Evolutionary conservation across 169 alveolate species (phyloP).

Genomic region (Babesia sp.): DNA sequence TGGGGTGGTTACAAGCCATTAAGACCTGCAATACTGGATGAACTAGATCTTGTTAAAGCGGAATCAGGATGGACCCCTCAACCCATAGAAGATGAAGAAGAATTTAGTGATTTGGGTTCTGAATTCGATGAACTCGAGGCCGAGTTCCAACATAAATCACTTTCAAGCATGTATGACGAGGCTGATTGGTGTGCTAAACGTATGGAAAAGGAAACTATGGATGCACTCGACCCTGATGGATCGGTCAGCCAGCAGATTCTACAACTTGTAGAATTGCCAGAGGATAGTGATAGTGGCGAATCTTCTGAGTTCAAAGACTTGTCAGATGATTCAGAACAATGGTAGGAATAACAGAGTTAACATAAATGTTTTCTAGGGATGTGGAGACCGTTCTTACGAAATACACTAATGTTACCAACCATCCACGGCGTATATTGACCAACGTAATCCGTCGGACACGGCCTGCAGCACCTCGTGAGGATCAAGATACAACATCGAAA

Average conservation of each 20-base stretch:
- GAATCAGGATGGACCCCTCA: slow-evolving; percentile 1
- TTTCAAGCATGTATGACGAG: background rate
- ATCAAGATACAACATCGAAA: background rate
- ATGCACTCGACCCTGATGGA: slow-evolving; percentile 44
- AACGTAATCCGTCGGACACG: slow-evolving; percentile 38
- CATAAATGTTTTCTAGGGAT: slow-evolving; percentile 48
- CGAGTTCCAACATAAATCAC: no score
- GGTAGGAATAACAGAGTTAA: slow-evolving; percentile 9
- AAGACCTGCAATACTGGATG: slow-evolving; percentile 1
- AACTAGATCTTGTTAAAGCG: slow-evolving; percentile 10
- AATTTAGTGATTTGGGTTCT: background rate
- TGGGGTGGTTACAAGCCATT: slow-evolving; percentile 71
- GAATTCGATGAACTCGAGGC: background rate
- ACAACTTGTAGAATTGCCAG: slow-evolving; percentile 24
- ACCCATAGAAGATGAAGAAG: slow-evolving; percentile 1
- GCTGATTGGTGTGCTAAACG: background rate
- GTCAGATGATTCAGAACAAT: slow-evolving; percentile 56
- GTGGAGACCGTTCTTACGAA: slow-evolving; percentile 78
- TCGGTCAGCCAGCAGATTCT: slow-evolving; percentile 15
- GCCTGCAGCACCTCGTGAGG: background rate
- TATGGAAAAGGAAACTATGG: slow-evolving; percentile 38
- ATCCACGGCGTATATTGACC: slow-evolving; percentile 65
- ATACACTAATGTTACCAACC: slow-evolving; percentile 76
- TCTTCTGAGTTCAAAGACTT: slow-evolving; percentile 9
- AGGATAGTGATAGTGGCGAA: slow-evolving; percentile 18